Evolutionary conservation across 208 protist species (phyloP).

Genomic region (Trypanosoma brucei): DNA sequence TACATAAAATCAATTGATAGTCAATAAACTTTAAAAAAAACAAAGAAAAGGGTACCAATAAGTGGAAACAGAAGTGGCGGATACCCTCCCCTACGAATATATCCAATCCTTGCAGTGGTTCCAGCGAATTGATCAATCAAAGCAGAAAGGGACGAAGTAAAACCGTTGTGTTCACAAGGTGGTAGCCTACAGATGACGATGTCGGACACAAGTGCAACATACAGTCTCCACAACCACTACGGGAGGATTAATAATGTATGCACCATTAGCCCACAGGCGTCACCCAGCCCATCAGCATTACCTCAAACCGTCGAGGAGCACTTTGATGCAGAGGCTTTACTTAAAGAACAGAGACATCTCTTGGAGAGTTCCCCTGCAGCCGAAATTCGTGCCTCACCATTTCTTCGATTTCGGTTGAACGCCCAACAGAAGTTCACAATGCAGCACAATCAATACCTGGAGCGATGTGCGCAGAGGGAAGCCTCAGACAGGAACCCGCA

Average conservation of each 20-base stretch:
- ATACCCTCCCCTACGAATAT: no score
- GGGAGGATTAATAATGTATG: not conserved
- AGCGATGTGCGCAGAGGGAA: not conserved
- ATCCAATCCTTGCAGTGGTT: no score
- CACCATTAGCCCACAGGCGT: not conserved
- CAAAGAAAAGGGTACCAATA: no score
- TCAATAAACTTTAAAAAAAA: no score
- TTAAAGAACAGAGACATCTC: constrained; percentile 62
- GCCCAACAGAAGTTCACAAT: constrained; percentile 56
- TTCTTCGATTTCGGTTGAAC: constrained; percentile 54
- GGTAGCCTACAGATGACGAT: not conserved
- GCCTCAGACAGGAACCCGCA: no score
- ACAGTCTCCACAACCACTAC: not conserved
- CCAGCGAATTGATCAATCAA: no score
- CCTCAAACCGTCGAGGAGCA: not conserved
- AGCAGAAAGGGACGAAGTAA: no score
- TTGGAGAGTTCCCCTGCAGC: constrained; percentile 36
- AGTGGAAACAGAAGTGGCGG: no score
- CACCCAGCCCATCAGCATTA: not conserved
- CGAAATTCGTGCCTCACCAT: constrained; percentile 67
- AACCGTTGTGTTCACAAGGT: not conserved
- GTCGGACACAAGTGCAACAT: not conserved
- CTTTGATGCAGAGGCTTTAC: constrained; percentile 44
- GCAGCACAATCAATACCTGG: constrained; percentile 52
- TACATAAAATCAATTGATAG: no score